Evolutionary conservation across 2,329 filamentous ascomycete species (phyloP).

Genomic region (Cucurbitaria berberidis): DNA sequence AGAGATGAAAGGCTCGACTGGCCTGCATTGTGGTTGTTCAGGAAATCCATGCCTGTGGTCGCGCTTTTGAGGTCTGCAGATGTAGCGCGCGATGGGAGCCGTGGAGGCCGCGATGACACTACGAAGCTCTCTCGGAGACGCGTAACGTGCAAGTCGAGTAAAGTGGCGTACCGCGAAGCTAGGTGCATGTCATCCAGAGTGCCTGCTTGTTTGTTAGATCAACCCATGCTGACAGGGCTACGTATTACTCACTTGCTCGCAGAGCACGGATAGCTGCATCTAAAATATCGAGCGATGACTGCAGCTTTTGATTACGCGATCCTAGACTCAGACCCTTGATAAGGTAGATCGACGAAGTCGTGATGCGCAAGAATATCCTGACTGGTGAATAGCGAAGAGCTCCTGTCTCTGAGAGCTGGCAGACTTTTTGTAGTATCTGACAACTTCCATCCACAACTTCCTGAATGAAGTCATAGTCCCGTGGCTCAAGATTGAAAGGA

Average conservation of each 20-base stretch:
- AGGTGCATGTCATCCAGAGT: constrained; percentile 61
- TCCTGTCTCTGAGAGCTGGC: constrained; percentile 54
- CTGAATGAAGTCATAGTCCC: constrained; percentile 62
- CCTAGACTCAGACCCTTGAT: constrained; percentile 60
- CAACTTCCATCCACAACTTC: constrained; percentile 63
- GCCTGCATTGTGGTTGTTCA: constrained; percentile 46
- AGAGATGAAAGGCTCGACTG: constrained; percentile 44
- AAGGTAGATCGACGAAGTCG: constrained; percentile 62
- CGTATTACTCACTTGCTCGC: constrained; percentile 45
- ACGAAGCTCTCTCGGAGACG: constrained; percentile 47
- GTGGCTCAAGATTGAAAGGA: constrained; percentile 54
- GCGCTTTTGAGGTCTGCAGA: constrained; percentile 37
- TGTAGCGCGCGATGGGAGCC: constrained; percentile 39
- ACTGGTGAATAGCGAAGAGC: constrained; percentile 60
- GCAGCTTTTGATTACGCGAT: constrained; percentile 56
- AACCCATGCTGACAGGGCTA: neutral
- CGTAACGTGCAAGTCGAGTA: constrained; percentile 53
- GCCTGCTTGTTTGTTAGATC: constrained; percentile 26
- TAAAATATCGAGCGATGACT: constrained; percentile 56
- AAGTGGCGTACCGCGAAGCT: constrained; percentile 57
- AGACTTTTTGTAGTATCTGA: constrained; percentile 58
- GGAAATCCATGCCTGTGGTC: constrained; percentile 45
- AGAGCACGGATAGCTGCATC: constrained; percentile 57
- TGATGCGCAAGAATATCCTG: constrained; percentile 61
- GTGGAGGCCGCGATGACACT: constrained; percentile 44